Evolutionary conservation across 208 protist species (phyloP).

Genomic region (Tritrichomonas musculus): DNA sequence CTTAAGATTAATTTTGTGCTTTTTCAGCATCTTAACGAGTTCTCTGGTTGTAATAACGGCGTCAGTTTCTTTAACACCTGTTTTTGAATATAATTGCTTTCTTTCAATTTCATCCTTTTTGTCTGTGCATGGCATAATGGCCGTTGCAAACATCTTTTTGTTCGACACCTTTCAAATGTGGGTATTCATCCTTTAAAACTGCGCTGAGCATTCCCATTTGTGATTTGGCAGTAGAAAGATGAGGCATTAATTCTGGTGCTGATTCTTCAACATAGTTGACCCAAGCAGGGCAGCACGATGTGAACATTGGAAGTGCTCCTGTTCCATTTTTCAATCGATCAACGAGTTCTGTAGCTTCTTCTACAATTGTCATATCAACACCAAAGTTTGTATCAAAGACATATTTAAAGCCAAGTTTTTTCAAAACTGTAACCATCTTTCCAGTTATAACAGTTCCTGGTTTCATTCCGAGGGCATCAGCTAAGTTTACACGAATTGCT

Average conservation of each 20-base stretch:
- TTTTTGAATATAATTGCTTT: neutral
- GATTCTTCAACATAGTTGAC: constrained; percentile 43
- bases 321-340: constrained; percentile 25
- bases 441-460: constrained; percentile 42
- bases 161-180: neutral
- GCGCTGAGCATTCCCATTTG: constrained; percentile 8
- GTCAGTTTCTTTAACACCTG: constrained; percentile 27
- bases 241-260: neutral
- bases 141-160: neutral
- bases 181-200: neutral
- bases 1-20: neutral
- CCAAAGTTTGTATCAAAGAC: constrained; percentile 54
- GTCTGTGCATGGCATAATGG: constrained; percentile 51
- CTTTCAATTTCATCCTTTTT: constrained; percentile 38
- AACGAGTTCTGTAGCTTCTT: constrained; percentile 51
- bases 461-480: constrained; percentile 45
- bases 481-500: constrained; percentile 43
- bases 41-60: neutral
- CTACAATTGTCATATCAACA: constrained; percentile 50
- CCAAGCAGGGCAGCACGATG: constrained; percentile 52
- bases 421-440: constrained; percentile 44
- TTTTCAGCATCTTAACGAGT: neutral
- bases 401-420: constrained; percentile 49
- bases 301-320: constrained; percentile 49
- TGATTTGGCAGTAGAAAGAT: neutral